Evolutionary conservation across 768 basidiomycete species (phyloP).

Genomic region (Ramaria sp.): DNA sequence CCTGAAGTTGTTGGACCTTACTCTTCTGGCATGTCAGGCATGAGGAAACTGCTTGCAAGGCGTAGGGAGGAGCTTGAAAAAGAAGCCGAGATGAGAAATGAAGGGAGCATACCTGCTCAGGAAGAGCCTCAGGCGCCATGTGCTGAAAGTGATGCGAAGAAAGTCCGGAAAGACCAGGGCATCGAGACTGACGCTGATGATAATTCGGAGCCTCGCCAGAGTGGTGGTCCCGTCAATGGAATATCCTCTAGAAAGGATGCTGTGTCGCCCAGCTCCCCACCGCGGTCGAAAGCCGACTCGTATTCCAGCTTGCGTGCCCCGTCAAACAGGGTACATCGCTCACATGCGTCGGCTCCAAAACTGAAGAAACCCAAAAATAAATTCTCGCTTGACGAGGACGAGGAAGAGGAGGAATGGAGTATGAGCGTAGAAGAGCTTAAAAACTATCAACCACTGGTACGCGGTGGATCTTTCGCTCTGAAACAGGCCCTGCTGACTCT

Average conservation of each 20-base stretch:
- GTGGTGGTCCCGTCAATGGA: background rate
- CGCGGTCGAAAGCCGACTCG: background rate
- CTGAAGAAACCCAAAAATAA: slow-evolving; percentile 6
- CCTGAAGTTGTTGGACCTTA: background rate
- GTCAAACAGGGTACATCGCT: background rate
- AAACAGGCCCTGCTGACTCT: background rate
- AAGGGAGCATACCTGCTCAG: background rate
- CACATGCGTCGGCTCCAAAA: slow-evolving; percentile 1
- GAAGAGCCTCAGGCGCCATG: background rate
- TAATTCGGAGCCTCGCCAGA: background rate
- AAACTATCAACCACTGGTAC: background rate
- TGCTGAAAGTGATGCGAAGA: background rate
- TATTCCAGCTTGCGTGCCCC: slow-evolving; percentile 4
- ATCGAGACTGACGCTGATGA: background rate
- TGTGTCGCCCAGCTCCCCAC: background rate
- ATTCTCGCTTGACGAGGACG: slow-evolving; percentile 6
- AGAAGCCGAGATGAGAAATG: background rate
- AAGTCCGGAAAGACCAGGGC: background rate
- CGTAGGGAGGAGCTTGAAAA: background rate
- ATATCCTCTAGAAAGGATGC: background rate
- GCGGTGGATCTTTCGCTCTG: background rate
- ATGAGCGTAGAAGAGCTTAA: slow-evolving; percentile 3
- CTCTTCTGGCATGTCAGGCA: slow-evolving; percentile 2
- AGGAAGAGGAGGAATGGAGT: background rate
- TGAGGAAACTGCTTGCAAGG: slow-evolving; percentile 5